Conservation (phyloP, 2,329 filamentous ascomycete genomes). For the Iodosphaeria phyllophila region DNA sequence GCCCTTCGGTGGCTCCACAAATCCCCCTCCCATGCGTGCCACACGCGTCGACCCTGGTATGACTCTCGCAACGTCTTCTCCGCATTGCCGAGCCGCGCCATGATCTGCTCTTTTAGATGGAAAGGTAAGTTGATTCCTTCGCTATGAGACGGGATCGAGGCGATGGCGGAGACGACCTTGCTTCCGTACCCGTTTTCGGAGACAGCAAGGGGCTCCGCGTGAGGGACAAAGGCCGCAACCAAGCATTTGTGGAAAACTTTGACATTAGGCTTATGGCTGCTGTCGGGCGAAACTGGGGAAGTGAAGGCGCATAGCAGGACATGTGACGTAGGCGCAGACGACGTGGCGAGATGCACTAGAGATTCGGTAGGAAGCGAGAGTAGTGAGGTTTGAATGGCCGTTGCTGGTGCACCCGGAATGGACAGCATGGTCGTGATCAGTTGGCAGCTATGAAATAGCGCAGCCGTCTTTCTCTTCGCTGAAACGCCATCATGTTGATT, state of each 20-base stretch:
- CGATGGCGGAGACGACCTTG: slow-evolving; percentile 28
- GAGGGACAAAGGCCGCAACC: slow-evolving; percentile 26
- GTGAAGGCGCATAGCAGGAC: slow-evolving; percentile 31
- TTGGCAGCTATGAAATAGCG: slow-evolving; percentile 55
- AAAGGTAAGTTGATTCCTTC: slow-evolving; percentile 30
- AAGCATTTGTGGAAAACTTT: slow-evolving; percentile 37
- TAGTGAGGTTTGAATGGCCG: slow-evolving; percentile 57
- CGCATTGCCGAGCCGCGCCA: slow-evolving; percentile 25
- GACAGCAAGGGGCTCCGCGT: slow-evolving; percentile 24
- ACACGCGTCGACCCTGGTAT: slow-evolving; percentile 35
- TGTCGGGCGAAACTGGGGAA: no score
- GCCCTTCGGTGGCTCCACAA: no score
- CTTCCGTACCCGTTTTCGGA: slow-evolving; percentile 33
- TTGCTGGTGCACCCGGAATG: slow-evolving; percentile 48
- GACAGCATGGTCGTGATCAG: slow-evolving; percentile 64
- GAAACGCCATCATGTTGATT: no score
- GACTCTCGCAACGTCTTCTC: slow-evolving; percentile 31
- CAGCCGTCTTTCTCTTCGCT: slow-evolving; percentile 25
- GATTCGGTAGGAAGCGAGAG: slow-evolving; percentile 35
- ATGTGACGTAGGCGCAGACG: slow-evolving; percentile 27
- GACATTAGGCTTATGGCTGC: no score
- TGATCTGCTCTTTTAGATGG: slow-evolving; percentile 37
- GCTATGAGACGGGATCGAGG: slow-evolving; percentile 28
- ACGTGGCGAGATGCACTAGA: slow-evolving; percentile 44
- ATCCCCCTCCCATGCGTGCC: slow-evolving; percentile 39